phyloP scores from a whole-genome alignment of 495 filamentous ascomycete species.

The Usnea hakonensis region DNA sequence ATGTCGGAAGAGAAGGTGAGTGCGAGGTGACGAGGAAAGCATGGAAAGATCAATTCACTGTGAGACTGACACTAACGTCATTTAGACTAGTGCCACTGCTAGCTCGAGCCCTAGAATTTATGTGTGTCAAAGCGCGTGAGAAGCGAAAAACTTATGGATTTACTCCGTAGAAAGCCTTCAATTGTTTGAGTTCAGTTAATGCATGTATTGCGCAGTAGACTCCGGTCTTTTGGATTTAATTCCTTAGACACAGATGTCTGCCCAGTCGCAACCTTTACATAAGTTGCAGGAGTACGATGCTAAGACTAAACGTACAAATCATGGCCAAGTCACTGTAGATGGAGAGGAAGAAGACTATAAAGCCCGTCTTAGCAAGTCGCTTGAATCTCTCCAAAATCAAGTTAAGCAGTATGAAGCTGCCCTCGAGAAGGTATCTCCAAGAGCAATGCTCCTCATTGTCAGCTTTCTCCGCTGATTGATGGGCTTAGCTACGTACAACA shows the following conservation, averaged over 20 bases:
- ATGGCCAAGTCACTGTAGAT: neutral
- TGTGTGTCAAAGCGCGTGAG: neutral
- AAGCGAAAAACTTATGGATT: neutral
- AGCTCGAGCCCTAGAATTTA: neutral
- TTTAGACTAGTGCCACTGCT: neutral
- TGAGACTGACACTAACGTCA: neutral
- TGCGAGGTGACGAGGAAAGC: constrained; percentile 4
- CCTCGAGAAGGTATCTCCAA: constrained; percentile 42
- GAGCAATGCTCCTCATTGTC: constrained; percentile 13
- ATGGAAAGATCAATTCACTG: constrained; percentile 6
- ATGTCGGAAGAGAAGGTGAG: neutral
- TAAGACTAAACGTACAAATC: constrained; percentile 7
- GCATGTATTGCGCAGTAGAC: no score
- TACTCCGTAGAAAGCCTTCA: no score
- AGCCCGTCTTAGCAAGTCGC: constrained; percentile 52
- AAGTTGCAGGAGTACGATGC: constrained; percentile 3
- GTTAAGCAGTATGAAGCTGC: constrained; percentile 59
- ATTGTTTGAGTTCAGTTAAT: neutral
- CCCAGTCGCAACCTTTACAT: neutral
- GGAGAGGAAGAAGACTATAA: constrained; percentile 27
- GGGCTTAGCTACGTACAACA: constrained; percentile 36
- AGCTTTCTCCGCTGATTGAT: neutral
- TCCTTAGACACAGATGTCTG: neutral
- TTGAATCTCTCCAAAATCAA: constrained; percentile 55
- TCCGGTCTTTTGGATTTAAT: neutral